Base-by-base conservation (phyloP, 108 stramenopile species). In the Cyclotella sp. region DNA sequence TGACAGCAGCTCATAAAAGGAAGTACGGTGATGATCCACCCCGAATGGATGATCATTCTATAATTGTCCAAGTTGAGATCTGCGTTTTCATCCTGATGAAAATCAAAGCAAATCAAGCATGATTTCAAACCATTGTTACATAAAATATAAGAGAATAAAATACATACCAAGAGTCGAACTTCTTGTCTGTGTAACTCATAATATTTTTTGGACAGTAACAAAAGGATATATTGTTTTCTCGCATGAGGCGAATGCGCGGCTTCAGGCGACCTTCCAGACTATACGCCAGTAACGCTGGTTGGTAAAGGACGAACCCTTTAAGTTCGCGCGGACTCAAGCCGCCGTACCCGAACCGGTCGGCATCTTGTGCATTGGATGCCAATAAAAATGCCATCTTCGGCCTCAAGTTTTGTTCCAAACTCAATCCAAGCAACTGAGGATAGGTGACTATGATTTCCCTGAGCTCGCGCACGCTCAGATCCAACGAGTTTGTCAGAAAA, bases 381-480 rank as follows among this genome's bases (percentile, higher is more conserved):
- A 75, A 68, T 42, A 86, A 76, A 68, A 79, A 86, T 49, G 49
- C 53, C 60, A 86, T 75, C 65, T 75, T 86, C 30, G 78, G 82
- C 29, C 45, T 29, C 19, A 86, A 30, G 49, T 86, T 86, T 8
- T 53, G 66, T 40, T 83, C 69, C 21, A 83, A 10, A 34, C 78
- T 75, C 68, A 86, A 67, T 21, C 85, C 85, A 42, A 86, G 45
- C 14, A 86, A 45, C 51, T 86, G 85, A 42, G 85, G 85, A 76
- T 83, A 86, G 6, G 82, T 46, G 8, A 79, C 78, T 19, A 86
- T 45, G 18, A 83, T 54, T 16, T 26, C 43, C n/a, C 55, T 45
- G 14, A 82, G 72, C 39, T 86, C 85, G 4, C 49, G 46, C 8
- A 29, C 21, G 0, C 39, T 40, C 42, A 86, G 51, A 0, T 55